Base-by-base conservation (phyloP, 106 monocot species). In the Dioscorea alata region DNA sequence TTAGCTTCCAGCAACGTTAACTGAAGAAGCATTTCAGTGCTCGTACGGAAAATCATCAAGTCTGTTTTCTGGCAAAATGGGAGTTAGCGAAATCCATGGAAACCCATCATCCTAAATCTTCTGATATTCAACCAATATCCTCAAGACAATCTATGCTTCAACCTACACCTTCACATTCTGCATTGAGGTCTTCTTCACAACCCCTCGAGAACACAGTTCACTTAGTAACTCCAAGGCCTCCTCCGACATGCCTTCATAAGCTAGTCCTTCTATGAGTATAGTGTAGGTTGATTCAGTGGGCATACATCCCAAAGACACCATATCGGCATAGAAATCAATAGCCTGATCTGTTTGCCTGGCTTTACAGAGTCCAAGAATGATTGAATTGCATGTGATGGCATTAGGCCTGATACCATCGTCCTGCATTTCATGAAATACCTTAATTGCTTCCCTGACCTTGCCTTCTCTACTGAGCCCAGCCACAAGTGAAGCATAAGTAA, bases 201-300 rank as follows among this genome's bases (percentile, higher is more conserved):
- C 89, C 25, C 89, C 84, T 80, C 86, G 82, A 33, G 81, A 78
- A 67, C 76, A 89, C 65, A 94, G 63, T 65, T 86, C 84, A 64
- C 51, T 61, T 6, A 94, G 84, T 54, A 94, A 80, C 50, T 86
- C 80, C 13, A 84, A 57, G 6, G 94, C 94, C 79, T 90, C 85
- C 50, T 76, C 81, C 7, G 82, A 57, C 74, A 88, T 71, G 8
- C 90, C 94, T 76, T 88, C 83, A 71, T 85, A 77, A 21, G 88
- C 85, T 42, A 94, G 20, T 17, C 94, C 94, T 65, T 88, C 90
- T 4, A 90, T 65, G 12, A 94, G 76, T 75, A 88, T 90, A 22
- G 83, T 85, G 66, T 94, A 90, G 16, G 90, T 90, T 17, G 87
- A 83, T 70, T 94, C 88, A 10, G 77, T 90, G 12, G 94, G 94